Percentiles rank a stretch among this genome's conserved stretches.
These are phyloP conservation scores for Conidiobolus incongruus DNA, from an alignment of 371 early-diverging fungal species.

Conservation along the genomic window DNA sequence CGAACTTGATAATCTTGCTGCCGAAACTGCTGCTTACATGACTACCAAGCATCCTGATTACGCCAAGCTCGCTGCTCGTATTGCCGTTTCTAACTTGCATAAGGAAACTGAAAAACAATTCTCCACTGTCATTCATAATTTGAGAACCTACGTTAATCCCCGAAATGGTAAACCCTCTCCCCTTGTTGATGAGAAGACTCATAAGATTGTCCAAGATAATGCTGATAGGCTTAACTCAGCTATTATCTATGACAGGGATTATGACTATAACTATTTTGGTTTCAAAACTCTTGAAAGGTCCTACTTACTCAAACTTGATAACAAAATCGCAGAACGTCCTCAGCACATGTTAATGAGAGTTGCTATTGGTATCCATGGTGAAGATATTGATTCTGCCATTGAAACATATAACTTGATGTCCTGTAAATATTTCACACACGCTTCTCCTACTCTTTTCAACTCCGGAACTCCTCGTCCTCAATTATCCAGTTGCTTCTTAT, in stretches of 20 bases:
- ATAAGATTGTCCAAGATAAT: conserved; percentile 45
- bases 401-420: conserved; percentile 96
- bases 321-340: conserved; percentile 80
- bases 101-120: conserved; percentile 90
- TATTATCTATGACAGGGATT: conserved; percentile 92
- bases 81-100: conserved; percentile 93
- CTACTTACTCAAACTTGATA: conserved; percentile 78
- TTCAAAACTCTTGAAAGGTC: conserved; percentile 96
- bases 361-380: conserved; percentile 89
- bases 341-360: conserved; percentile 99
- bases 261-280: conserved; percentile 94
- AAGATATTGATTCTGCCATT: conserved; percentile 81
- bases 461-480: conserved; percentile 94
- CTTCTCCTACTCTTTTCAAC: conserved; percentile 97
- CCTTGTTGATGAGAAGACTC: conserved; percentile 64
- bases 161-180: conserved; percentile 66
- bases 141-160: conserved; percentile 74
- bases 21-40: conserved; percentile 93
- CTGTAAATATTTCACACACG: conserved; percentile 91
- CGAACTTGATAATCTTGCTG: conserved; percentile 91
- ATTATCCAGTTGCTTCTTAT: conserved; percentile 88
- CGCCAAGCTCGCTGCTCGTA: conserved; percentile 90
- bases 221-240: conserved; percentile 70
- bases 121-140: conserved; percentile 65
- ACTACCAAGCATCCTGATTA: conserved; percentile 97